phyloP scores from a whole-genome alignment of 331 rosid genomes.

The Erythrophleum ivorense region DNA sequence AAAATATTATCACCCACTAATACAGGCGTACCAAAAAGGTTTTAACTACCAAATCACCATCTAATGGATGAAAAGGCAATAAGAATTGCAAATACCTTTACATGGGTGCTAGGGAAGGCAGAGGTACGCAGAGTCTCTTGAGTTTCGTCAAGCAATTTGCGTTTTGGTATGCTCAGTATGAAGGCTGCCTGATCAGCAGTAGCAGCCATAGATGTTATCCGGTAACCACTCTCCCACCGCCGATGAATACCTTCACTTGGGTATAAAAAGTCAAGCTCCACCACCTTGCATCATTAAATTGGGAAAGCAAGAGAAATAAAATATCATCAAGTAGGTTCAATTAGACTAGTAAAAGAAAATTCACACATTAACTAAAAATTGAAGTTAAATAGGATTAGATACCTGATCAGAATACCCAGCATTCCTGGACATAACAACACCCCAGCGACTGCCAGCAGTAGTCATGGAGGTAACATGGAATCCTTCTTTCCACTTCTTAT shows the following conservation, averaged over 20 bases:
- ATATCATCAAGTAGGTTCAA: constrained; percentile 14
- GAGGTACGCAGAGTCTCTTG: constrained; percentile 93
- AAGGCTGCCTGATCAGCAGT: constrained; percentile 94
- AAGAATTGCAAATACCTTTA: constrained; percentile 63
- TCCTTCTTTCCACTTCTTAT: constrained; percentile 98
- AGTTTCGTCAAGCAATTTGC: constrained; percentile 84
- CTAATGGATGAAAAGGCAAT: constrained; percentile 2
- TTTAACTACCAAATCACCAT: background rate
- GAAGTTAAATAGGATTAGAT: constrained; percentile 1
- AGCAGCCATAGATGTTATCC: constrained; percentile 97
- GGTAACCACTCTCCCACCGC: constrained; percentile 86
- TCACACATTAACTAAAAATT: background rate
- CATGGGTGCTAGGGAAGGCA: constrained; percentile 97
- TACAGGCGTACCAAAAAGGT: constrained; percentile 3
- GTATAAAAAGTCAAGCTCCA: constrained; percentile 91
- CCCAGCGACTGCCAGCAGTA: constrained; percentile 97
- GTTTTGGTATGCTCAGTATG: constrained; percentile 90
- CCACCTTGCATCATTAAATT: constrained; percentile 63
- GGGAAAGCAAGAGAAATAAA: constrained; percentile 5
- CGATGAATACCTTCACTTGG: constrained; percentile 97
- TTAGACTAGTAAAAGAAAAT: background rate
- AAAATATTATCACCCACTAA: background rate
- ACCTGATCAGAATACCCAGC: constrained; percentile 97
- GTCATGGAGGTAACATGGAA: constrained; percentile 97
- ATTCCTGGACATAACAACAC: constrained; percentile 96